Evolutionary conservation across 768 basidiomycete species (phyloP), one percentile per base, ranked within the genome.

Genomic region (Daedaleopsis nitida): DNA sequence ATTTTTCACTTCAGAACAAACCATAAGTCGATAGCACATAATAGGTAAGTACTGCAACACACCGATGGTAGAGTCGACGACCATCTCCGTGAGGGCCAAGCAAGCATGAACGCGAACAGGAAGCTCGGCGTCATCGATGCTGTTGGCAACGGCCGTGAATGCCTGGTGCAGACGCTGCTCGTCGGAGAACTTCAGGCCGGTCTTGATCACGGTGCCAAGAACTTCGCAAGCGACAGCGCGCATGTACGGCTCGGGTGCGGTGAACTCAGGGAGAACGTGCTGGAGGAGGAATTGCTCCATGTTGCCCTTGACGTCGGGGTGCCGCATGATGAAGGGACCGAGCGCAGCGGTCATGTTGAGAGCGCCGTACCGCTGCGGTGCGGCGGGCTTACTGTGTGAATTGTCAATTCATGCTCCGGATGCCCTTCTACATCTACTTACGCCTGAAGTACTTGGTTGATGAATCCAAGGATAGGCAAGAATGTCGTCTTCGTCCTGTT

Each of bases 81-180:
- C 83, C 77, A 94, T 80, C 71, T 93, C 88, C 3, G 91, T 89
- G 59, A 96, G 77, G 1, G 91, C 86, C 62, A 95, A 76, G 1
- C 88, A 87, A 8, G 92, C 92, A 56, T 93, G 91, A 10, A 95
- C 90, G 39, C 88, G 85, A 32, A 95, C 92, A 0, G 93, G 92
- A 57, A 95, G 80, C 64, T 91, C 88, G 0, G 83, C 70, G 66
- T 96, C 92, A 68, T 92, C 89, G 51, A 95, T 77, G 7, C 83
- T 83, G n/a, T 76, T 73, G 21, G 86, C 84, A 48, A 91, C 80
- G 1, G 85, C 87, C 42, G 80, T 79, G 75, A 89, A 90, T 69
- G 88, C 84, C 34, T 73, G 75, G 59, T 80, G 81, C 68, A 94
- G 73, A 68, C 85, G 81, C 87, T 88, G 85, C 35, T 86, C 78